Conservation (phyloP, 495 filamentous ascomycete species). For the Paragyromitra xinjiangensis region DNA sequence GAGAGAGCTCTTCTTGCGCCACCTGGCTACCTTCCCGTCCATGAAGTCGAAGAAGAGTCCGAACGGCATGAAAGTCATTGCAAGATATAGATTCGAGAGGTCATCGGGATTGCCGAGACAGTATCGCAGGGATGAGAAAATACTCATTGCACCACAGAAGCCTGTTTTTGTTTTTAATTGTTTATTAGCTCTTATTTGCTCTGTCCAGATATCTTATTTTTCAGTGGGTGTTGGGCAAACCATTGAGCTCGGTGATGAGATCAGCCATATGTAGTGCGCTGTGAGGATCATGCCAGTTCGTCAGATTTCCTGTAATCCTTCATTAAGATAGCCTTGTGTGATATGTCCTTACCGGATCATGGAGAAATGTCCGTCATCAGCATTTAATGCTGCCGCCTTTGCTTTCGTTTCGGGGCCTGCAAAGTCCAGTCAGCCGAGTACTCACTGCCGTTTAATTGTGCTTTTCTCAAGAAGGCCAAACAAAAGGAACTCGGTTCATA, state of each 20-base stretch:
- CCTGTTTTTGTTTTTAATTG: constrained; percentile 60
- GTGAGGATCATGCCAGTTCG: constrained; percentile 44
- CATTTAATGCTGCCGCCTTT: constrained; percentile 43
- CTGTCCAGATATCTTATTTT: neutral
- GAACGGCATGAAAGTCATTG: constrained; percentile 88
- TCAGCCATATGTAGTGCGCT: constrained; percentile 93
- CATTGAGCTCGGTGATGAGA: constrained; percentile 93
- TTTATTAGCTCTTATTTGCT: constrained; percentile 33
- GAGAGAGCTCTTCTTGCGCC: constrained; percentile 92
- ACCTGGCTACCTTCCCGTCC: constrained; percentile 94
- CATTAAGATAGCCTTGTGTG: neutral
- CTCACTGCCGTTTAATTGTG: neutral
- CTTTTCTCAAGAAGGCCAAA: constrained; percentile 1
- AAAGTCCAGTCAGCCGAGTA: constrained; percentile 23
- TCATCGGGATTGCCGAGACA: constrained; percentile 77
- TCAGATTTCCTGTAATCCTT: constrained; percentile 34
- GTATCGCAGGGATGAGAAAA: constrained; percentile 96
- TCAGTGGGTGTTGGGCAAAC: constrained; percentile 61
- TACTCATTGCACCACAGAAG: constrained; percentile 87
- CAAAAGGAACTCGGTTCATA: constrained; percentile 11
- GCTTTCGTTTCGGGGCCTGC: constrained; percentile 45
- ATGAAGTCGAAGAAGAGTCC: constrained; percentile 98
- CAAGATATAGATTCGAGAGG: constrained; percentile 74
- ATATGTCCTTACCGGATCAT: constrained; percentile 68
- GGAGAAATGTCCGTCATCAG: constrained; percentile 64